Evolutionary conservation across 768 basidiomycete genomes (phyloP).

Genomic region (Phylloporus sp.): DNA sequence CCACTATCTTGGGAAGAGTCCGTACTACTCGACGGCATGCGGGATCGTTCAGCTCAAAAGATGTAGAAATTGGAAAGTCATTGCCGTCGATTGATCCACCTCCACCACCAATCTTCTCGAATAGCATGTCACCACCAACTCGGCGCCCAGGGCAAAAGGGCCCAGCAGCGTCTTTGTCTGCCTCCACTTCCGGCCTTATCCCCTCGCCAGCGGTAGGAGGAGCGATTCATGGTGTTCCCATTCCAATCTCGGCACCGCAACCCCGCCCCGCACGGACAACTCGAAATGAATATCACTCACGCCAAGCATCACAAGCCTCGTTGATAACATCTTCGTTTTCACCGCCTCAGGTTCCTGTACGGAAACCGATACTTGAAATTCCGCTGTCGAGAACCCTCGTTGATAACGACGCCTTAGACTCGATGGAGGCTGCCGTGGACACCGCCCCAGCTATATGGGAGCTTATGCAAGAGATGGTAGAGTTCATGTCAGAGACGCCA

Average conservation of each 20-base stretch:
- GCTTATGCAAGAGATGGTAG: slow-evolving; percentile 70
- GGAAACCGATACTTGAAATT: slow-evolving; percentile 42
- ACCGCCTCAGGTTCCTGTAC: slow-evolving; percentile 23
- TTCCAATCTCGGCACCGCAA: slow-evolving; percentile 10
- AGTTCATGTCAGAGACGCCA: slow-evolving; percentile 50
- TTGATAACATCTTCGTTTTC: slow-evolving; percentile 39
- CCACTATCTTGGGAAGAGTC: slow-evolving; percentile 35
- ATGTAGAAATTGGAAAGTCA: slow-evolving; percentile 83
- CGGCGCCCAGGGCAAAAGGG: slow-evolving; percentile 52
- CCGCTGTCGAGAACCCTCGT: slow-evolving; percentile 61
- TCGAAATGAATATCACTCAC: slow-evolving; percentile 33
- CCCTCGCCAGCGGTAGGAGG: slow-evolving; percentile 8
- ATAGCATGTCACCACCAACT: slow-evolving; percentile 26
- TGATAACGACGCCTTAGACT: slow-evolving; percentile 74
- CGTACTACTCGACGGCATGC: slow-evolving; percentile 77
- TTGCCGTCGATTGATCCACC: slow-evolving; percentile 60
- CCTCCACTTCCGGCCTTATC: slow-evolving; percentile 18
- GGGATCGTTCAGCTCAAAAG: slow-evolving; percentile 92
- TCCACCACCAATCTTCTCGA: slow-evolving; percentile 25
- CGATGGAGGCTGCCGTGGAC: slow-evolving; percentile 74
- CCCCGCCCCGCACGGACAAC: slow-evolving; percentile 9
- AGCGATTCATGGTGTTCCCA: slow-evolving; percentile 1
- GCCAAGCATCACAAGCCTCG: slow-evolving; percentile 42
- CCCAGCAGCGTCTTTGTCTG: slow-evolving; percentile 36
- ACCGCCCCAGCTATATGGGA: slow-evolving; percentile 81